Conservation (phyloP, 805 yeast genomes). For the Yarrowia keelungensis region DNA sequence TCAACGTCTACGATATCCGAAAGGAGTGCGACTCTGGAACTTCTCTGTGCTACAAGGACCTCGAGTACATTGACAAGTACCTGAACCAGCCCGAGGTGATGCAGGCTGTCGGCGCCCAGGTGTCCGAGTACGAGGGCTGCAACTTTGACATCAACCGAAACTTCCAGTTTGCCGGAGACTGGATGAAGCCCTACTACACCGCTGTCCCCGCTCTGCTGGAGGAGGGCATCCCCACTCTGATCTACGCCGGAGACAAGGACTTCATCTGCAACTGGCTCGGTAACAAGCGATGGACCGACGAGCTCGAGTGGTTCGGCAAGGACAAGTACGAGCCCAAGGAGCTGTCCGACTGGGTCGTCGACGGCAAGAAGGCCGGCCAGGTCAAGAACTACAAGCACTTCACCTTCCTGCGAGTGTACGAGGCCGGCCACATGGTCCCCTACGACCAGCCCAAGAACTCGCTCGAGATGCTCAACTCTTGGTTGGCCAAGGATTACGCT, state of each 20-base stretch:
- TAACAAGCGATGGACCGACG: constrained; percentile 85
- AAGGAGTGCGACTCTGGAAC: constrained; percentile 67
- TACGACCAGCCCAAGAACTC: constrained; percentile 81
- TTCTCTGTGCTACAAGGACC: constrained; percentile 77
- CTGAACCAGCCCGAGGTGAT: constrained; percentile 79
- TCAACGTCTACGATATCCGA: constrained; percentile 90
- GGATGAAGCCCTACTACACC: constrained; percentile 68
- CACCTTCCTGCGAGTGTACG: constrained; percentile 77
- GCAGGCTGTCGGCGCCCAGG: constrained; percentile 89
- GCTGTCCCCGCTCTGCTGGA: constrained; percentile 67
- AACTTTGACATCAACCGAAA: constrained; percentile 82
- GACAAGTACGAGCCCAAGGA: constrained; percentile 56
- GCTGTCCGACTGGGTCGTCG: constrained; percentile 53
- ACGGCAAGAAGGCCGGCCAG: constrained; percentile 64
- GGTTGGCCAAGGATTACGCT: constrained; percentile 65
- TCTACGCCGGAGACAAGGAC: constrained; percentile 94
- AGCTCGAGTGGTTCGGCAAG: constrained; percentile 68
- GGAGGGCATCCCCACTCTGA: constrained; percentile 72
- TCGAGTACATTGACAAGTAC: constrained; percentile 77
- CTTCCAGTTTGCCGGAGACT: constrained; percentile 70
- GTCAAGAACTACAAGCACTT: constrained; percentile 71
- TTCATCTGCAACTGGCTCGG: constrained; percentile 94
- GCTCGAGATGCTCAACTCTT: constrained; percentile 72
- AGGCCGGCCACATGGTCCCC: constrained; percentile 95
- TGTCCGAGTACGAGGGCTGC: constrained; percentile 76